Percentiles rank a stretch among this genome's conserved stretches.
These are phyloP conservation scores for Hygrophorus russula DNA, from an alignment of 768 basidiomycete species.

Conservation along the genomic window DNA sequence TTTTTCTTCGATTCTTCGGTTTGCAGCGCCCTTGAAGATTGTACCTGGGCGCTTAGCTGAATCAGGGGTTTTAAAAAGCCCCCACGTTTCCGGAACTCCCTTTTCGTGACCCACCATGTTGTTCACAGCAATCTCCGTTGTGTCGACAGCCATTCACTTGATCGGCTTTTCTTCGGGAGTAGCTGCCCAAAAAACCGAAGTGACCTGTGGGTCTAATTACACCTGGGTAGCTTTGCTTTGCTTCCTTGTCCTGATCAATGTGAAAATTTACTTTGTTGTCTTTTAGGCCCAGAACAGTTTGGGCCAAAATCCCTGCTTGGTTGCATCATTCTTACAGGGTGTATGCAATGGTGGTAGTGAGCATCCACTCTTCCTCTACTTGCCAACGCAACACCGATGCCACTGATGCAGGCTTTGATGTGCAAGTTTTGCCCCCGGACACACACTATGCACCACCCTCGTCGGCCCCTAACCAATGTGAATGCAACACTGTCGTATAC, in stretches of 20 bases:
- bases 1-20: too few relatives aligned
- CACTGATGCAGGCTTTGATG: slow-evolving; percentile 15
- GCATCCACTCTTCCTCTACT: slow-evolving; percentile 6
- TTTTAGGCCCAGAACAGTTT: slow-evolving; percentile 15
- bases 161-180: neutral
- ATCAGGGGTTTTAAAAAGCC: too few relatives aligned
- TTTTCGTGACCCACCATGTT: neutral
- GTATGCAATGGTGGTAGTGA: slow-evolving; percentile 20
- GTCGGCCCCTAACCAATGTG: slow-evolving; percentile 28
- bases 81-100: too few relatives aligned
- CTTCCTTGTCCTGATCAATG: neutral
- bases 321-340: slow-evolving; percentile 21
- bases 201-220: slow-evolving; percentile 2
- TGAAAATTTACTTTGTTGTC: neutral
- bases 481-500: slow-evolving; percentile 48
- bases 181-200: slow-evolving; percentile 1
- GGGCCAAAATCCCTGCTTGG: slow-evolving; percentile 20
- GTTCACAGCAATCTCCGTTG: neutral
- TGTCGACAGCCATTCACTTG: neutral
- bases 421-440: slow-evolving; percentile 12
- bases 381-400: neutral
- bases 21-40: too few relatives aligned
- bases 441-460: slow-evolving; percentile 6
- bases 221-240: slow-evolving; percentile 11
- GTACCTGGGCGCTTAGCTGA: too few relatives aligned